phyloP scores from a whole-genome alignment of 192 early-diverging fungal species.

The Umbelopsis ramanniana region DNA sequence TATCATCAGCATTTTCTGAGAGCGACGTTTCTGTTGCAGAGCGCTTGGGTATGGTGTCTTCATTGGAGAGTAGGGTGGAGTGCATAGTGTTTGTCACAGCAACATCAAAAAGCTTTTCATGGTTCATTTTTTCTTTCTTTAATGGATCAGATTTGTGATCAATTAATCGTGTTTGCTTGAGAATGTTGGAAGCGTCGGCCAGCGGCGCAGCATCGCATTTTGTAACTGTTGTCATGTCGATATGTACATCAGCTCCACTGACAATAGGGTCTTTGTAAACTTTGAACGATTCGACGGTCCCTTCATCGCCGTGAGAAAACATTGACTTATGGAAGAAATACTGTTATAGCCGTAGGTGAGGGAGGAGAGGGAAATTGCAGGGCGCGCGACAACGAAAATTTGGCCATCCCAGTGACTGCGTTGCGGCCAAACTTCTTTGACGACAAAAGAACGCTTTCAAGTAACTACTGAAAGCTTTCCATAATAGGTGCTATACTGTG shows the following conservation, averaged over 20 bases:
- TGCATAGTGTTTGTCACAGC: no score
- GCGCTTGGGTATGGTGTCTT: no score
- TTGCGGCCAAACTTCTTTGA: no score
- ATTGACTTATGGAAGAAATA: background rate
- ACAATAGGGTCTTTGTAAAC: constrained; percentile 8
- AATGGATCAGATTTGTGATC: background rate
- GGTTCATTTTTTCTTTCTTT: background rate
- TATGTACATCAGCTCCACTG: background rate
- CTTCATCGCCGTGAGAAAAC: constrained; percentile 9
- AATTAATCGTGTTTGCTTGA: background rate
- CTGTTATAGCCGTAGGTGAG: background rate
- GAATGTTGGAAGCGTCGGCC: constrained; percentile 2
- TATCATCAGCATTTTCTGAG: no score
- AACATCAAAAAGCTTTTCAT: background rate
- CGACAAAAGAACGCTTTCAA: no score
- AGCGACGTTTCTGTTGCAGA: no score
- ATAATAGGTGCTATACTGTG: no score
- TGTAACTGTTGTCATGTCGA: no score
- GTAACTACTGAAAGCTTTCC: no score
- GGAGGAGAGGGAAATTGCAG: no score
- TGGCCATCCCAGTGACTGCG: no score
- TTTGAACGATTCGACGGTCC: background rate
- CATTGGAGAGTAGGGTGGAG: no score
- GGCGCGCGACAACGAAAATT: background rate
- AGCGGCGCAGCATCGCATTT: constrained; percentile 2